A percentile compares a stretch with the other conserved stretches of the same genome.
Evolutionary conservation across 768 basidiomycete genomes (phyloP).

Genomic region (Chalciporus pseudorubinellus): DNA sequence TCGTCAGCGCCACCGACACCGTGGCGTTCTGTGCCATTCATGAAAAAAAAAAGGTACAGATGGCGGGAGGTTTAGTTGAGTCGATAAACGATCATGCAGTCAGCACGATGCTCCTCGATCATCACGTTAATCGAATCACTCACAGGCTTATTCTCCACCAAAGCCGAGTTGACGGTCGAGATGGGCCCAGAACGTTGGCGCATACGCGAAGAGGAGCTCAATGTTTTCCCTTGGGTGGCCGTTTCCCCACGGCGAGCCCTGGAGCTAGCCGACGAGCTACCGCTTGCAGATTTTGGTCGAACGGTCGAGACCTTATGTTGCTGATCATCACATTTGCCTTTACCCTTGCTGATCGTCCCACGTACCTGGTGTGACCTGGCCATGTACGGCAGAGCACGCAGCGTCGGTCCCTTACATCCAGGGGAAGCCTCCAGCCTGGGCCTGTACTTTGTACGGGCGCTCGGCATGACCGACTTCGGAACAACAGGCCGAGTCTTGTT

Average conservation of each 20-base stretch:
- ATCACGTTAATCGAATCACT: conserved; percentile 26
- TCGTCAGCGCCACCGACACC: conserved; percentile 36
- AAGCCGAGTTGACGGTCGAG: conserved; percentile 23
- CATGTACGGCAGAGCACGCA: conserved; percentile 20
- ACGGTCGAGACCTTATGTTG: conserved; percentile 3
- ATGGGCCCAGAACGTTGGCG: conserved; percentile 15
- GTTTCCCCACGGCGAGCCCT: conserved; percentile 1
- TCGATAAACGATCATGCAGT: conserved; percentile 13
- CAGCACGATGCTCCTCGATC: conserved; percentile 23
- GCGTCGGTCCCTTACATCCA: conserved; percentile 17
- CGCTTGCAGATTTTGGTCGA: neutral
- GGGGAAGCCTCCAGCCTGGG: conserved; percentile 15
- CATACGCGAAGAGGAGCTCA: neutral
- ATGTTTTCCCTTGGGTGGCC: neutral
- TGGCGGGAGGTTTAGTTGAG: neutral
- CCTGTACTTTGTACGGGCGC: conserved; percentile 30
- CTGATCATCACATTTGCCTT: conserved; percentile 10
- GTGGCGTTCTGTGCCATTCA: conserved; percentile 21
- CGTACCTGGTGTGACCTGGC: conserved; percentile 13
- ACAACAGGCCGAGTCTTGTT: conserved; percentile 1
- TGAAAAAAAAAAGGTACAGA: conserved; percentile 19
- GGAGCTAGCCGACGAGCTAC: conserved; percentile 5
- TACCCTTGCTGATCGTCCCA: conserved; percentile 4
- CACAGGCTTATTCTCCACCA: conserved; percentile 32
- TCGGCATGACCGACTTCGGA: conserved; percentile 17